A percentile compares a stretch with the other conserved stretches of the same genome.
Conservation (phyloP, 192 early-diverging fungal genomes). For the Entomortierella parvispora region DNA sequence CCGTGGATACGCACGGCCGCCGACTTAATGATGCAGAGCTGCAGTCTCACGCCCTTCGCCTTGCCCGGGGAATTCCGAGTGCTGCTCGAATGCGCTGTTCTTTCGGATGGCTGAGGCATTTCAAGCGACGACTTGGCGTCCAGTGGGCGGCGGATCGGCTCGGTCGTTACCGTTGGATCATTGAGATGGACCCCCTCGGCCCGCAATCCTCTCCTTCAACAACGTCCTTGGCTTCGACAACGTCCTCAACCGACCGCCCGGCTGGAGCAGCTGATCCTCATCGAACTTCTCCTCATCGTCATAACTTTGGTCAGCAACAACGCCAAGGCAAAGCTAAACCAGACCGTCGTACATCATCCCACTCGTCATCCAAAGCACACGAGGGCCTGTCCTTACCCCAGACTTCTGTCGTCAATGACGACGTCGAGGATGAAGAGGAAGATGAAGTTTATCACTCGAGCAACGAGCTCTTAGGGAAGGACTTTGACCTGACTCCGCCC, state of each 20-base stretch:
- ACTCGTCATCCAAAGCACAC: background rate
- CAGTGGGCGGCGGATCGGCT: conserved; percentile 38
- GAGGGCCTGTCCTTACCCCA: background rate
- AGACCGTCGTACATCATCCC: conserved; percentile 10
- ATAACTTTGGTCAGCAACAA: conserved; percentile 6
- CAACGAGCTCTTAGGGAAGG: conserved; percentile 27
- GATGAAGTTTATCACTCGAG: conserved; percentile 34
- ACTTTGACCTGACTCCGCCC: conserved; percentile 7
- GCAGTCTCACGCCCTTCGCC: conserved; percentile 35
- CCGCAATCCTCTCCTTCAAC: background rate
- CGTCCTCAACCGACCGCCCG: conserved; percentile 1
- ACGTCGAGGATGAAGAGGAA: conserved; percentile 12
- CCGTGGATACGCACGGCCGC: conserved; percentile 43
- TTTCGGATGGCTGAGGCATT: conserved; percentile 50
- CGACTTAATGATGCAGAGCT: conserved; percentile 50
- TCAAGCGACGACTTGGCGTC: conserved; percentile 46
- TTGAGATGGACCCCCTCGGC: conserved; percentile 34
- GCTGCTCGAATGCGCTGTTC: conserved; percentile 45
- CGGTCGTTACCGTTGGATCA: conserved; percentile 30
- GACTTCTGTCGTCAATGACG: background rate
- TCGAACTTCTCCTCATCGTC: conserved; percentile 6
- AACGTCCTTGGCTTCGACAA: background rate
- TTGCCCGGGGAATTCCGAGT: conserved; percentile 32
- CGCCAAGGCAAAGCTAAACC: conserved; percentile 19
- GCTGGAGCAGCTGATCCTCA: background rate